Base-by-base conservation (phyloP, 2,329 filamentous ascomycete genomes). In the Ophiosphaerella herpotricha region DNA sequence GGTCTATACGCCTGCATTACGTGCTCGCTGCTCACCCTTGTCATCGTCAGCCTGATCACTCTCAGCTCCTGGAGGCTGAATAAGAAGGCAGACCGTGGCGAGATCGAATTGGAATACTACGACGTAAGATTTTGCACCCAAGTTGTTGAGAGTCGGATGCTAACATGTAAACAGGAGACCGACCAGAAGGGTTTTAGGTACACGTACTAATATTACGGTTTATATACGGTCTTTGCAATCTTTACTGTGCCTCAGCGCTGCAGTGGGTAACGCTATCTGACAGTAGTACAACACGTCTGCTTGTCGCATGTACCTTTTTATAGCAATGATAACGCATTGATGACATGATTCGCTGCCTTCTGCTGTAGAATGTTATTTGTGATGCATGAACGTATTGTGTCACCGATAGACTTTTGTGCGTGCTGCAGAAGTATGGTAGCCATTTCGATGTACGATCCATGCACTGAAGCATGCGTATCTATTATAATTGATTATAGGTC, bases 1-100 rank as follows among this genome's bases (percentile, higher is more conserved):
- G 71, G 74, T 32, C 62, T 75, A 8, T 74, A 69, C 31, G 70
- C 71, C 12, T 75, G 72, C 55, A 69, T 75, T 46, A 70, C 73
- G 2, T 71, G 69, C 60, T 65, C 68, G 47, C 47, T 70, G 16
- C 56, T 77, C 21, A 70, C 68, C 6, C 50, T 77, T 6, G 9
- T 73, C 21, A 57, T 75, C 14, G 68, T 75, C 7, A 44, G 45
- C 5, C 26, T 72, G 8, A 58, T 72, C 29, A 69, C 58, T 1
- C n/a, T 74, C 7, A 52, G 64, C 7, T 75, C 75, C 23, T 55
- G 55, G 36, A 55, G 48, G 13, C 60, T 68, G 47, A 78, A 77
- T 50, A 66, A 66, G 55, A 67, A 66, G 45, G 71, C 71, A 0
- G 75, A 71, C 31, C 64, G 74, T 5, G 75, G 75, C 14, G 74